Percentiles rank a stretch among this genome's conserved stretches.
Conservation (phyloP, 768 basidiomycete species). For the Serendipita sp. region DNA sequence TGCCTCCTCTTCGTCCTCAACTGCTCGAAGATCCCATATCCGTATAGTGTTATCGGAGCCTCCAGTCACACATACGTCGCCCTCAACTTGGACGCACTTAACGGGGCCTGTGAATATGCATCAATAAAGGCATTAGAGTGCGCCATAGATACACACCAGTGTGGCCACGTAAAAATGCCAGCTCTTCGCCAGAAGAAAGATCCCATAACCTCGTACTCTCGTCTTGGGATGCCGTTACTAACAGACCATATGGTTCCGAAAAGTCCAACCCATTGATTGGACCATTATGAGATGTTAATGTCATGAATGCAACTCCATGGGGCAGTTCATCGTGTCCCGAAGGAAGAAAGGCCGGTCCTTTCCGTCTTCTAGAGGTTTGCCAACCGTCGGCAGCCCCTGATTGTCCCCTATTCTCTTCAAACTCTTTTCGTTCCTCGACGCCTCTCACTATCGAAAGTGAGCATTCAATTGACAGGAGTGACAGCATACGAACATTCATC, state of each 20-base stretch:
- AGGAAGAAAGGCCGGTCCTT: slow-evolving; percentile 87
- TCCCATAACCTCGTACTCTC: slow-evolving; percentile 88
- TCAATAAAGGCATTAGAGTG: background rate
- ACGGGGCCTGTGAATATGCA: slow-evolving; percentile 26
- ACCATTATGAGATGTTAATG: slow-evolving; percentile 60
- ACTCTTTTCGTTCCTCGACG: slow-evolving; percentile 65
- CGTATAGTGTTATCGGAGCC: slow-evolving; percentile 71
- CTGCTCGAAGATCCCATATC: slow-evolving; percentile 78
- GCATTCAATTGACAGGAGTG: background rate
- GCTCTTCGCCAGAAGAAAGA: slow-evolving; percentile 71
- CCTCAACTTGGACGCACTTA: slow-evolving; percentile 86
- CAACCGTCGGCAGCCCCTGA: slow-evolving; percentile 21
- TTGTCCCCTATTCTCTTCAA: slow-evolving; percentile 35
- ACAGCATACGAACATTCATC: slow-evolving; percentile 58
- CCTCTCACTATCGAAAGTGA: slow-evolving; percentile 51
- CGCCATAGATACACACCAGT: slow-evolving; percentile 21
- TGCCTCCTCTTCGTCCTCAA: slow-evolving; percentile 54
- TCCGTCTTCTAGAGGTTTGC: slow-evolving; percentile 50
- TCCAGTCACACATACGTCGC: slow-evolving; percentile 78
- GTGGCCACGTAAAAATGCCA: slow-evolving; percentile 74
- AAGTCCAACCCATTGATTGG: slow-evolving; percentile 85
- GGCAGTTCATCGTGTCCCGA: slow-evolving; percentile 96
- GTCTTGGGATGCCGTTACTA: slow-evolving; percentile 82
- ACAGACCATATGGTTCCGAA: slow-evolving; percentile 87
- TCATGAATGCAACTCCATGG: slow-evolving; percentile 92